Evolutionary conservation across 2,329 filamentous ascomycete species (phyloP), one percentile per base, ranked within the genome.

Genomic region (Bipolaris sorokiniana): DNA sequence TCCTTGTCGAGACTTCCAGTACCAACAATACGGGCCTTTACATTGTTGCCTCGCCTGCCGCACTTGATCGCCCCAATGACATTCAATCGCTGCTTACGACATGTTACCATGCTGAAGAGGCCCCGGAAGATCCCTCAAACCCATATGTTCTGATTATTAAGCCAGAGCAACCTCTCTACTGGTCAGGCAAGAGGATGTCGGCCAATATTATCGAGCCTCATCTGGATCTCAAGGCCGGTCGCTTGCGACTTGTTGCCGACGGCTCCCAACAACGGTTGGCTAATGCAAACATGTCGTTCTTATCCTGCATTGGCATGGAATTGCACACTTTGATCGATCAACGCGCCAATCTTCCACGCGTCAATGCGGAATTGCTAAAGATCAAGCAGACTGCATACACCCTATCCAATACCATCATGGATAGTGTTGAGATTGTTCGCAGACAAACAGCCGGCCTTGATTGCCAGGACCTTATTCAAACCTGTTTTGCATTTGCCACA

Each of bases 401-500:
- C 77, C 83, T 99, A 41, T 97, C 92, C 49, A 98, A 97, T 78
- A 92, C 92, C 6, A 98, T 99, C 77, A 97, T 99, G 92, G 94
- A 98, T 76, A 97, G 92, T 73, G 95, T 99, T 42, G 92, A 96
- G 73, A 92, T 91, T 61, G 95, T 99, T 63, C 86, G 92, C 62
- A 88, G 88, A 65, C 94, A 99, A 76, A 92, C 92, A 1, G 84
- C 85, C 55, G 91, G 89, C 7, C 85, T 94, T 63, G 90, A 95
- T 64, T 97, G 94, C 73, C 92, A 97, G 69, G 95, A 99, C 71
- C 86, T 99, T 28, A 95, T 99, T 62, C 95, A 99, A 76, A 96
- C 92, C 5, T 99, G 94, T 78, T 99, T 98, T 76, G 90, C 96
- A 38, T 99, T 98, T 70, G 95, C 95, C n/a, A 98, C 95, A 0